phyloP scores from a whole-genome alignment of 306 rosid species.

The Castanea sativa region DNA sequence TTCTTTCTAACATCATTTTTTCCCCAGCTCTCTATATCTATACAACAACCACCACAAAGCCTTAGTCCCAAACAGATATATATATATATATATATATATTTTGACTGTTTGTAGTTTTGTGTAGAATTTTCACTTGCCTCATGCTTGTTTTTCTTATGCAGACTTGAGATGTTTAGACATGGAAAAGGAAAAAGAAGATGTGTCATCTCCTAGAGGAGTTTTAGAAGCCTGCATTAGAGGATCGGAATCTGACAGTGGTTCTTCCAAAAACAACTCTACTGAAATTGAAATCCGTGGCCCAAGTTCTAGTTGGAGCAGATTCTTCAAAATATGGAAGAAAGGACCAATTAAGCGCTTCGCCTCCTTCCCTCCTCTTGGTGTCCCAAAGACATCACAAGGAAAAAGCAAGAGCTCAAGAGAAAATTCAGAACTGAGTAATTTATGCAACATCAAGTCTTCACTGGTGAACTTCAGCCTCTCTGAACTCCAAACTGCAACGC shows the following conservation, averaged over 20 bases:
- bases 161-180: slow-evolving; percentile 60
- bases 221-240: slow-evolving; percentile 49
- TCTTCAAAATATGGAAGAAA: slow-evolving; percentile 45
- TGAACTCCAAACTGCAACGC: slow-evolving; percentile 57
- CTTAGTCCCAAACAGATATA: too few relatives aligned
- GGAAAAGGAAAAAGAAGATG: slow-evolving; percentile 64
- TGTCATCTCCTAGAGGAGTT: slow-evolving; percentile 77
- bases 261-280: slow-evolving; percentile 11
- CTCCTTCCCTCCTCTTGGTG: slow-evolving; percentile 48
- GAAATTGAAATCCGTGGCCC: slow-evolving; percentile 28
- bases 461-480: slow-evolving; percentile 47
- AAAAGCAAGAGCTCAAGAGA: slow-evolving; percentile 54
- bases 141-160: slow-evolving; percentile 24
- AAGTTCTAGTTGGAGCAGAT: slow-evolving; percentile 38
- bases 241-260: slow-evolving; percentile 23
- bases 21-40: neutral
- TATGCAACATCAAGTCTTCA: slow-evolving; percentile 48
- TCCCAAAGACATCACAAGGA: slow-evolving; percentile 48
- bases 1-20: neutral
- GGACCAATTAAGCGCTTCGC: slow-evolving; percentile 40
- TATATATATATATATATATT: too few relatives aligned
- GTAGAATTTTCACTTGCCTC: neutral
- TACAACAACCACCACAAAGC: too few relatives aligned
- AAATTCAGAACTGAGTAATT: slow-evolving; percentile 18
- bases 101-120: neutral